Evolutionary conservation across 345 rosid genomes (phyloP).

Genomic region (Viola odorata): DNA sequence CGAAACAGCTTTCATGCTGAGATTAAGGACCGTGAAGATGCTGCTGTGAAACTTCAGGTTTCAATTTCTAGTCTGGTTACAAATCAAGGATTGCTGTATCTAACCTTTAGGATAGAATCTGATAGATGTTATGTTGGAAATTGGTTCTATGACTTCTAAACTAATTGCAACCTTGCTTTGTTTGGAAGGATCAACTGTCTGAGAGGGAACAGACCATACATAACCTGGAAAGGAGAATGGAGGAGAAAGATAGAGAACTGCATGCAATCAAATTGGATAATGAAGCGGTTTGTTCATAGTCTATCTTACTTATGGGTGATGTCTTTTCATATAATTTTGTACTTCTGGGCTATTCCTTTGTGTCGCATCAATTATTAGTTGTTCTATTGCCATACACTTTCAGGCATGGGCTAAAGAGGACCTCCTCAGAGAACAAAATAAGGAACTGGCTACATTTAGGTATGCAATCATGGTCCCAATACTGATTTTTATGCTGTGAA

Average conservation of each 20-base stretch:
- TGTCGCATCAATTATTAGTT: slow-evolving; percentile 7
- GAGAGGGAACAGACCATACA: slow-evolving; percentile 57
- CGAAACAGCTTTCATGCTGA: slow-evolving; percentile 52
- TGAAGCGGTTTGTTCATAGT: slow-evolving; percentile 60
- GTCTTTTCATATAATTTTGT: neutral
- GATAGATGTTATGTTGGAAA: neutral
- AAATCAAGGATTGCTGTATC: no score
- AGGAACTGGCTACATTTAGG: slow-evolving; percentile 85
- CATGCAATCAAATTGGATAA: slow-evolving; percentile 80
- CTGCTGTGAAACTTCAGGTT: slow-evolving; percentile 70
- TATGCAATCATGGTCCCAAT: slow-evolving; percentile 10
- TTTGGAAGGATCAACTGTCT: slow-evolving; percentile 64
- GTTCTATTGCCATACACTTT: slow-evolving; percentile 9
- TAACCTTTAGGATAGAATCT: neutral
- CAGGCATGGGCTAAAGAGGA: slow-evolving; percentile 99
- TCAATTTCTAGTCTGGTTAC: neutral
- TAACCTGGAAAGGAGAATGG: slow-evolving; percentile 74
- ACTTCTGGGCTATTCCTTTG: neutral
- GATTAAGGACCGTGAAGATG: slow-evolving; percentile 56
- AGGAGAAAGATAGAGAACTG: slow-evolving; percentile 80
- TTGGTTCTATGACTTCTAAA: neutral
- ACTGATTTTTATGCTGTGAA: neutral
- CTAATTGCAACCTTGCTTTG: slow-evolving; percentile 3
- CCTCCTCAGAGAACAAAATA: slow-evolving; percentile 79
- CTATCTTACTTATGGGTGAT: neutral